phyloP scores from a whole-genome alignment of 768 basidiomycete species.

The Panellus pusillus region DNA sequence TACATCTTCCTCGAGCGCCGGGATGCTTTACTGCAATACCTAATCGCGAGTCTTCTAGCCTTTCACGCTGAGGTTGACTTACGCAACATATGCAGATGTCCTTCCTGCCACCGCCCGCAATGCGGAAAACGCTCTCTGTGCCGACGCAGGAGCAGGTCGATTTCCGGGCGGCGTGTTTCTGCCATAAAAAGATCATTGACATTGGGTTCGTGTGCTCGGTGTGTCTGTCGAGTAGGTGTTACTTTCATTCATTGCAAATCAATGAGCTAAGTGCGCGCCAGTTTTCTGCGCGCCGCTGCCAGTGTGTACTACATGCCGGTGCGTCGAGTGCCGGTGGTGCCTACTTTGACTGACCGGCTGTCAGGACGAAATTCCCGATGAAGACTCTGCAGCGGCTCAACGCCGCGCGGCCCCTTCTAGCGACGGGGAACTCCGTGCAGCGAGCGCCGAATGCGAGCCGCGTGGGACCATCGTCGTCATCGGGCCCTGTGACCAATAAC shows the following conservation, averaged over 20 bases:
- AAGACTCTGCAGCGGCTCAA: conserved; percentile 86
- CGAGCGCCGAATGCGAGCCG: conserved; percentile 25
- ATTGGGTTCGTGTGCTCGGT: conserved; percentile 99
- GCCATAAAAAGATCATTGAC: conserved; percentile 96
- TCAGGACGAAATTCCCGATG: conserved; percentile 92
- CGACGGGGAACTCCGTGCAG: conserved; percentile 13
- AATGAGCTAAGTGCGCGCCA: conserved; percentile 29
- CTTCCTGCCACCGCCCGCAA: conserved; percentile 58
- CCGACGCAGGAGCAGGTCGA: conserved; percentile 96
- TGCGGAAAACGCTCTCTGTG: conserved; percentile 75
- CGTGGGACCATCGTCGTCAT: background rate
- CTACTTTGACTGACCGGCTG: background rate
- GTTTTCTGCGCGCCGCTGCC: conserved; percentile 95
- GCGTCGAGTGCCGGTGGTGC: conserved; percentile 30
- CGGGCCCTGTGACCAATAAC: conserved; percentile 14
- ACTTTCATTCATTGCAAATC: conserved; percentile 10
- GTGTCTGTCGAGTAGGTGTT: conserved; percentile 84
- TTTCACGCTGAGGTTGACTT: background rate
- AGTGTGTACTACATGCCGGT: conserved; percentile 94
- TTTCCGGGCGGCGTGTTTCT: conserved; percentile 97
- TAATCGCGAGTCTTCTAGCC: conserved; percentile 54
- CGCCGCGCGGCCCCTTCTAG: conserved; percentile 49
- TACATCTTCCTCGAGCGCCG: conserved; percentile 84
- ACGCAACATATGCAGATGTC: conserved; percentile 53
- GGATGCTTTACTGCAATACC: conserved; percentile 88